Evolutionary conservation across 768 basidiomycete species (phyloP).

Genomic region (Lenzites betulinus): DNA sequence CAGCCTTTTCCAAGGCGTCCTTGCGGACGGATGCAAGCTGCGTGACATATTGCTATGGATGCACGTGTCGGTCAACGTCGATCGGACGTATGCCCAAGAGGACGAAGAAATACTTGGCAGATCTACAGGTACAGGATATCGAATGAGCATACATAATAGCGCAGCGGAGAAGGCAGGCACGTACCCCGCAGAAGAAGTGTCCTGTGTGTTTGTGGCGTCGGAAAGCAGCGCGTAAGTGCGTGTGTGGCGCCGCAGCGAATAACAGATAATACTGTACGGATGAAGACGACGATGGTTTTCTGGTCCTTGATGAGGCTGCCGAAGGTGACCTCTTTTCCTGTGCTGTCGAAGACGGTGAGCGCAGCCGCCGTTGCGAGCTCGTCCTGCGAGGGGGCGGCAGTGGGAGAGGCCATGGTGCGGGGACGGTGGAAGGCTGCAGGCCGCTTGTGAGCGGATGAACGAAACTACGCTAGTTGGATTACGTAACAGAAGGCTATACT

Average conservation of each 20-base stretch:
- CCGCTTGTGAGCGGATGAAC: neutral
- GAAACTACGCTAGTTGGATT: neutral
- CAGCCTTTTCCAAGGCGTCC: conserved; percentile 43
- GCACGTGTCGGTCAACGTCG: neutral
- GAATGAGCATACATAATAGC: neutral
- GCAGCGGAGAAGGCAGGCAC: conserved; percentile 20
- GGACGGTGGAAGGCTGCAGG: neutral
- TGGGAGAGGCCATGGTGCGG: neutral
- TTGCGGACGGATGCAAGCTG: conserved; percentile 45
- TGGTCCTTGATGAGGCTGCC: conserved; percentile 50
- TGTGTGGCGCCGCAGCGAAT: neutral
- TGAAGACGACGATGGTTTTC: conserved; percentile 63
- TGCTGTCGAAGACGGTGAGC: conserved; percentile 42
- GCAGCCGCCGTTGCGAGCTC: conserved; percentile 37
- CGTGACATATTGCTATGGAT: conserved; percentile 49
- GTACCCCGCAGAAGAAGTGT: conserved; percentile 68
- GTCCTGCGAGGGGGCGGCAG: conserved; percentile 17
- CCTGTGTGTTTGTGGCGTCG: conserved; percentile 37
- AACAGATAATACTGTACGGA: conserved; percentile 43
- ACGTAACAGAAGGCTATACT: conserved; percentile 7
- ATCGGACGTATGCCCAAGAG: neutral
- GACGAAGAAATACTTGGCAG: conserved; percentile 14
- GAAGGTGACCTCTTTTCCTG: conserved; percentile 52
- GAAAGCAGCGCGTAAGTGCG: neutral
- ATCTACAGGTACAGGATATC: neutral